Percentiles rank a stretch among this genome's conserved stretches.
These are phyloP conservation scores for Colletotrichum destructivum DNA, from an alignment of 2,329 filamentous ascomycete species.

Conservation along the genomic window DNA sequence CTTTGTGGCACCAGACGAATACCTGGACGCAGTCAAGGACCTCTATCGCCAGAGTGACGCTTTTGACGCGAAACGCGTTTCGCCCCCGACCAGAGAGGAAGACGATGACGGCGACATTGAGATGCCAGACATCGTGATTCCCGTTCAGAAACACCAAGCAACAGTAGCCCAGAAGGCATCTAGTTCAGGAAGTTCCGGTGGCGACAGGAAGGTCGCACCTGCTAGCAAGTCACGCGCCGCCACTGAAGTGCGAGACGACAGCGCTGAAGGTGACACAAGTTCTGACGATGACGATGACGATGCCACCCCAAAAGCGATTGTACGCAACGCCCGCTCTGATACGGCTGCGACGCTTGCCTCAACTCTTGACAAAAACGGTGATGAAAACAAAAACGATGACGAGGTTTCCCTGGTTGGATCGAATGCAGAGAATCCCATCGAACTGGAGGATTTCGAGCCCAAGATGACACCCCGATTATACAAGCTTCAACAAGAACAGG, in stretches of 20 bases:
- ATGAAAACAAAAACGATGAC: neutral
- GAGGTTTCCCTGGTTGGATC: conserved; percentile 20
- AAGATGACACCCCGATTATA: neutral
- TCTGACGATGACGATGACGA: neutral
- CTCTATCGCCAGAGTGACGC: conserved; percentile 16
- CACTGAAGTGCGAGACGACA: neutral
- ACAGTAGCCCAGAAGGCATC: neutral
- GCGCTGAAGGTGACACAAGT: neutral
- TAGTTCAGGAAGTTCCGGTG: neutral
- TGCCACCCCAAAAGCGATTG: neutral
- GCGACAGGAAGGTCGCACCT: neutral
- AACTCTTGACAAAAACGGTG: neutral
- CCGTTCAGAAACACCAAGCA: too few species aligned
- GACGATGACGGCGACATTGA: neutral
- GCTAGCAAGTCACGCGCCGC: neutral
- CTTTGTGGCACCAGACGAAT: neutral
- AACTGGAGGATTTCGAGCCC: conserved; percentile 6
- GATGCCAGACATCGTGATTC: neutral
- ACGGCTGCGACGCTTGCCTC: neutral
- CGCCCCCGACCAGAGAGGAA: neutral
- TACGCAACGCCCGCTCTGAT: neutral
- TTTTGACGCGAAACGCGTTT: conserved; percentile 21
- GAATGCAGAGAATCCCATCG: conserved; percentile 25
- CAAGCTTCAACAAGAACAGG: neutral
- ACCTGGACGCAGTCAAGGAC: neutral